A percentile compares a stretch with the other conserved stretches of the same genome.
Conservation (phyloP, 2,329 filamentous ascomycete genomes). For the Drechmeria coniospora region DNA sequence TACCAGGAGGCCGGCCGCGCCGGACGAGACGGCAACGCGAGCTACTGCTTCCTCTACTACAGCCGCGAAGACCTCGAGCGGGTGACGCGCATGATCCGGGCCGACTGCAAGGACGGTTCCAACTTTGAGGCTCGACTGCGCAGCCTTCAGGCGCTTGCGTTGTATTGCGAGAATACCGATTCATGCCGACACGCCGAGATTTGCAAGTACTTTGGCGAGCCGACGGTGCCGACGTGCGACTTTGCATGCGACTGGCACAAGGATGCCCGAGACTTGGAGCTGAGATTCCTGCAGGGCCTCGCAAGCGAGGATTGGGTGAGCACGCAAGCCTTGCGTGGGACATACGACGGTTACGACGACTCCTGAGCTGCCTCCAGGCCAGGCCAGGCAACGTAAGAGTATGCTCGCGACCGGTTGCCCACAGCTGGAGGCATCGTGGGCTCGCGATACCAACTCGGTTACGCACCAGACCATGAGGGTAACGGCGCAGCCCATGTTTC, state of each 20-base stretch:
- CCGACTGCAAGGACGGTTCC: conserved; percentile 23
- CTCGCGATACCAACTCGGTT: too few relatives aligned
- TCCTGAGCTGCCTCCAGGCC: conserved; percentile 11
- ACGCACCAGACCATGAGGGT: too few relatives aligned
- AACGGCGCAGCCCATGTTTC: too few relatives aligned
- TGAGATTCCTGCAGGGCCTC: conserved; percentile 38
- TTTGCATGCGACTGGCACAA: conserved; percentile 71
- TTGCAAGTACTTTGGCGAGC: conserved; percentile 63
- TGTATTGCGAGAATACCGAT: conserved; percentile 66
- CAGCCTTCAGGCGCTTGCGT: conserved; percentile 53
- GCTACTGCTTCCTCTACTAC: conserved; percentile 82
- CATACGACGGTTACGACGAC: conserved; percentile 40
- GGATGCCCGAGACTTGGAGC: conserved; percentile 41
- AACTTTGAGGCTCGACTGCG: conserved; percentile 37
- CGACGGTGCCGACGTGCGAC: conserved; percentile 42
- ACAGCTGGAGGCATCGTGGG: too few relatives aligned
- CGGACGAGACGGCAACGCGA: conserved; percentile 76
- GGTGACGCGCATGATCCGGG: conserved; percentile 40
- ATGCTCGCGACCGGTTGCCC: too few relatives aligned
- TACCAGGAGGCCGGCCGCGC: conserved; percentile 92
- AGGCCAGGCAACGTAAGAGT: background rate
- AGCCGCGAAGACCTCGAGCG: conserved; percentile 74
- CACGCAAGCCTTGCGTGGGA: conserved; percentile 43
- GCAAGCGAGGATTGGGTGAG: conserved; percentile 48
- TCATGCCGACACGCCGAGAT: conserved; percentile 64